A percentile compares a stretch with the other conserved stretches of the same genome.
Evolutionary conservation across 2,329 filamentous ascomycete species (phyloP).

Genomic region (Aspergillus brasiliensis): DNA sequence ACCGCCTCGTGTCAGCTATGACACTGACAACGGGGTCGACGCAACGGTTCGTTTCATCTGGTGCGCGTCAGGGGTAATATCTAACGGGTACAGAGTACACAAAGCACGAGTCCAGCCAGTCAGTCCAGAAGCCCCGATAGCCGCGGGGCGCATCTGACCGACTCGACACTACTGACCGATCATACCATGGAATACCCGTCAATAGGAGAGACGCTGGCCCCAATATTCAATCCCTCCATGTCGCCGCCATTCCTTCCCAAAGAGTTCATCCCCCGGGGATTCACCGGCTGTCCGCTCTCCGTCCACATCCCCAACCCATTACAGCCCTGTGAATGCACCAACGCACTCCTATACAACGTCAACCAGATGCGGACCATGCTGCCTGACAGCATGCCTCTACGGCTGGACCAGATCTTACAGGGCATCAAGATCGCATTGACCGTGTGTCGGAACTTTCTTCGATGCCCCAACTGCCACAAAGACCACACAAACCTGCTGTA

Average conservation of each 20-base stretch:
- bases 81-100: not conserved
- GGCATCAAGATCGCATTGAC: constrained; percentile 33
- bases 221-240: constrained; percentile 29
- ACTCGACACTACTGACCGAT: constrained; percentile 14
- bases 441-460: constrained; percentile 32
- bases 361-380: constrained; percentile 35
- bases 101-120: constrained; percentile 13
- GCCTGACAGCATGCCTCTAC: constrained; percentile 26
- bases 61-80: not conserved
- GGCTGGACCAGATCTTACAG: constrained; percentile 38
- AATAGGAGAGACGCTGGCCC: constrained; percentile 13
- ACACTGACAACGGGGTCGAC: constrained; percentile 4
- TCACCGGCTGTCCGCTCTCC: constrained; percentile 31
- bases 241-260: constrained; percentile 35
- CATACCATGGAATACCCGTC: constrained; percentile 12
- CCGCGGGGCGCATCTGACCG: constrained; percentile 19
- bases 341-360: constrained; percentile 33
- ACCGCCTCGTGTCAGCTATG: constrained; percentile 5
- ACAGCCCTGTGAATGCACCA: constrained; percentile 33
- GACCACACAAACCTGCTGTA: constrained; percentile 32
- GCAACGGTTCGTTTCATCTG: constrained; percentile 1
- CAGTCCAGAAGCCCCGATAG: constrained; percentile 33
- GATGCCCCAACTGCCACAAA: constrained; percentile 34
- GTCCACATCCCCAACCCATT: constrained; percentile 29
- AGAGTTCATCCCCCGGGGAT: constrained; percentile 30